Percentiles rank a stretch among this genome's conserved stretches.
Conservation (phyloP, 257 asterid genomes). For the Solanum gracilifrons region DNA sequence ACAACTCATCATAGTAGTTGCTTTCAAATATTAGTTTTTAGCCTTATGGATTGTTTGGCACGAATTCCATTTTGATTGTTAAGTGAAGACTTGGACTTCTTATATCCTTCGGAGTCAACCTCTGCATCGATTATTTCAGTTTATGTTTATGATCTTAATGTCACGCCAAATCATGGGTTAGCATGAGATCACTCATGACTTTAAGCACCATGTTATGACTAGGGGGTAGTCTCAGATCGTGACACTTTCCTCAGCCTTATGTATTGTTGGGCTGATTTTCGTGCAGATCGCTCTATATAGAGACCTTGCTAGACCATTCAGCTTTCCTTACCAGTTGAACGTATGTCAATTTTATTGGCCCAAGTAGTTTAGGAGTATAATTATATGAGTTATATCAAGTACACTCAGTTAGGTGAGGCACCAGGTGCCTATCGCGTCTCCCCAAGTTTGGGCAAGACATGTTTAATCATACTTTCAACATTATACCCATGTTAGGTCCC, state of each 20-base stretch:
- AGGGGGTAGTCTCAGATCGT: not conserved
- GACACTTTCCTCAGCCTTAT: not conserved
- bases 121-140: not conserved
- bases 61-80: not conserved
- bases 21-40: not conserved
- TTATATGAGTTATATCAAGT: not conserved
- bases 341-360: not conserved
- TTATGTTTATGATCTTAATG: not conserved
- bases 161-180: not conserved
- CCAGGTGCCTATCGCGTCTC: not conserved
- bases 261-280: not conserved
- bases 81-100: not conserved
- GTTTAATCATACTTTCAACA: not conserved
- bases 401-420: not conserved
- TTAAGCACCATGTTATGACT: not conserved
- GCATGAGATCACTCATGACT: not conserved
- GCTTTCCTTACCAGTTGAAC: not conserved
- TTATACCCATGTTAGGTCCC: not conserved
- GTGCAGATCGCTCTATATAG: not conserved
- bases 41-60: not conserved
- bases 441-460: not conserved
- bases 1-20: not conserved
- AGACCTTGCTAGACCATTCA: not conserved
- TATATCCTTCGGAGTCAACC: not conserved
- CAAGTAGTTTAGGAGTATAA: not conserved